These are phyloP conservation scores for Acanthamoeba castellanii DNA, from an alignment of 208 protist genomes.

Conservation along the genomic window DNA sequence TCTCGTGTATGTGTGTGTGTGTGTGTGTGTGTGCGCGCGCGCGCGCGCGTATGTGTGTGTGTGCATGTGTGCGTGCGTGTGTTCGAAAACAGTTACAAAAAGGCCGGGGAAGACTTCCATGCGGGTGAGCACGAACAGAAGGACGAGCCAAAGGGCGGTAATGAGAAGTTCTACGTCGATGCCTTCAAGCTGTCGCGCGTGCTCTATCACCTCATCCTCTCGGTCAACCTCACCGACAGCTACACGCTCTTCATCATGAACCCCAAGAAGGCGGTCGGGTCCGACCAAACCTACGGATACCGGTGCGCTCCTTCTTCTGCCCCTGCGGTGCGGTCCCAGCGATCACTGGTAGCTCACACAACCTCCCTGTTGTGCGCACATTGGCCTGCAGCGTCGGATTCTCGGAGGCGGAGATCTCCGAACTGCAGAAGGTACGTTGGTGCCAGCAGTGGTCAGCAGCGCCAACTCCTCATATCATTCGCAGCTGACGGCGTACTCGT, in stretches of 20 bases:
- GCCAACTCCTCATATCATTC: no score
- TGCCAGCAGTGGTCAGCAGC: background rate
- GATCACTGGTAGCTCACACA: background rate
- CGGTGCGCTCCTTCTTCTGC: background rate
- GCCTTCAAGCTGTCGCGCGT: conserved; percentile 39
- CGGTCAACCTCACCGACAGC: conserved; percentile 54
- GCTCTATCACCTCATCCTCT: conserved; percentile 20
- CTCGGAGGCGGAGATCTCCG: conserved; percentile 17
- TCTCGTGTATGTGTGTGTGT: background rate
- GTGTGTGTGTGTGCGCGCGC: no score
- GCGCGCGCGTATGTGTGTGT: no score
- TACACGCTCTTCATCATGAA: conserved; percentile 59
- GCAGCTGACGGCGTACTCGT: no score
- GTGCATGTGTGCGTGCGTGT: no score
- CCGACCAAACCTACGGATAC: conserved; percentile 27
- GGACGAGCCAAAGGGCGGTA: background rate
- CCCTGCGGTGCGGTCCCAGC: background rate
- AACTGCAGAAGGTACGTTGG: background rate
- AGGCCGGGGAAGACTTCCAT: background rate
- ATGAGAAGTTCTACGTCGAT: conserved; percentile 22
- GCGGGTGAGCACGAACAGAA: background rate
- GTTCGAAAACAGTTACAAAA: no score
- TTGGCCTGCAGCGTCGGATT: background rate
- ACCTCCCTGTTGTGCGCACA: no score
- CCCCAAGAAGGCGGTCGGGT: conserved; percentile 1